A percentile compares a stretch with the other conserved stretches of the same genome.
These are phyloP conservation scores for Leccinum variabile DNA, from an alignment of 1,284 basidiomycete species.

Conservation along the genomic window DNA sequence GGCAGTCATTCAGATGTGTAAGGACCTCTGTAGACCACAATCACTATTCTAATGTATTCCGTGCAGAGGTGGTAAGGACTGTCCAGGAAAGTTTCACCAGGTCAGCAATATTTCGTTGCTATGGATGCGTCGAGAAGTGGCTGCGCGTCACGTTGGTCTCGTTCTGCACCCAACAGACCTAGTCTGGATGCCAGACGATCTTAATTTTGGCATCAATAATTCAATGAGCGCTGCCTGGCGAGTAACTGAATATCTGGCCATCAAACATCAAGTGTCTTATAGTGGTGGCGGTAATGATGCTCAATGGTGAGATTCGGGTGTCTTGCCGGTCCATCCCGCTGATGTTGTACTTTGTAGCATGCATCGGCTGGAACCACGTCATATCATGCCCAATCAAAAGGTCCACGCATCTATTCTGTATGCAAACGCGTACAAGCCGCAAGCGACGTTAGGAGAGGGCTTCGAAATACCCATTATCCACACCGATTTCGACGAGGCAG, in stretches of 20 bases:
- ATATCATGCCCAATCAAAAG: conserved; percentile 35
- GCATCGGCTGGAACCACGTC: conserved; percentile 24
- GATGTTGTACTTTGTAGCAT: conserved; percentile 13
- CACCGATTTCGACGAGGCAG: background rate
- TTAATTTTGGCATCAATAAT: conserved; percentile 21
- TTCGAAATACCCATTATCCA: conserved; percentile 26
- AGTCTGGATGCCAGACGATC: conserved; percentile 30
- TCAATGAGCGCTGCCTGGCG: conserved; percentile 26
- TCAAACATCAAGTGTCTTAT: conserved; percentile 30
- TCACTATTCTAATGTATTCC: background rate
- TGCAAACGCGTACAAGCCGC: conserved; percentile 27
- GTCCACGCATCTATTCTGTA: conserved; percentile 33
- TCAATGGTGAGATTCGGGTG: conserved; percentile 15
- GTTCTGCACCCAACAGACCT: conserved; percentile 22
- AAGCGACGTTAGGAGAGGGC: conserved; percentile 28
- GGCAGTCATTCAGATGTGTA: conserved; percentile 27
- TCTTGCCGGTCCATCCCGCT: background rate
- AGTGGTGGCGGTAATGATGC: conserved; percentile 10
- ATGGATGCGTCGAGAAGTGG: conserved; percentile 23
- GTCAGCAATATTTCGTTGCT: conserved; percentile 18
- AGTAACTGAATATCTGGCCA: conserved; percentile 27
- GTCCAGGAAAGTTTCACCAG: conserved; percentile 13
- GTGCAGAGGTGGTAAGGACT: conserved; percentile 25
- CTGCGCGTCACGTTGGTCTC: conserved; percentile 22
- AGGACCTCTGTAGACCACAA: background rate